A percentile compares a stretch with the other conserved stretches of the same genome.
Conservation (phyloP, 257 asterid genomes). For the Scutellaria galericulata region DNA sequence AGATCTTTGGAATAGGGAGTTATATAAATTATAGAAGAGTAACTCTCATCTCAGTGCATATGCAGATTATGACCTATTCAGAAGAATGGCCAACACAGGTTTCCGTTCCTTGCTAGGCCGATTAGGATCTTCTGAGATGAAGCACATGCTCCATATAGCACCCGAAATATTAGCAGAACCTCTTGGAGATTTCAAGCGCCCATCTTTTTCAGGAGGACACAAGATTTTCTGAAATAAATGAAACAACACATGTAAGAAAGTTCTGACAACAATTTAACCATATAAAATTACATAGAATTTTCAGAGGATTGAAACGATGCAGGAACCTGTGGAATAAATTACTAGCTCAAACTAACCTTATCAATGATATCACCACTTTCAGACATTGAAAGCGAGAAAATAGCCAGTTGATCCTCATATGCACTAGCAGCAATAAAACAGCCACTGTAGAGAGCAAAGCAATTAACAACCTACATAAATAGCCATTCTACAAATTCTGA, state of each 20-base stretch:
- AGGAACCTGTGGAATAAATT: slow-evolving; percentile 14
- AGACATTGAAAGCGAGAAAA: slow-evolving; percentile 71
- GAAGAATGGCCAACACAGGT: slow-evolving; percentile 83
- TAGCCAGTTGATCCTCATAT: slow-evolving; percentile 79
- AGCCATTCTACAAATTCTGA: slow-evolving; percentile 46
- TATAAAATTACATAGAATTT: slow-evolving; percentile 27
- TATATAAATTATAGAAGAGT: slow-evolving; percentile 25
- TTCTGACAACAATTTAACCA: slow-evolving; percentile 20
- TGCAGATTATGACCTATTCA: slow-evolving; percentile 68
- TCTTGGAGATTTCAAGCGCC: slow-evolving; percentile 50
- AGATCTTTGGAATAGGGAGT: slow-evolving; percentile 24
- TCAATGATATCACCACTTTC: slow-evolving; percentile 71
- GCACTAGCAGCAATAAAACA: slow-evolving; percentile 95
- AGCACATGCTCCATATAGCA: slow-evolving; percentile 99
- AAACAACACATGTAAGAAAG: slow-evolving; percentile 34
- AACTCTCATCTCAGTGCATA: slow-evolving; percentile 27
- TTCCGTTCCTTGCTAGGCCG: slow-evolving; percentile 56
- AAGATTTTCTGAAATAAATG: slow-evolving; percentile 57
- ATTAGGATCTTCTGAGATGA: slow-evolving; percentile 66
- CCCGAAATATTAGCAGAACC: slow-evolving; percentile 72
- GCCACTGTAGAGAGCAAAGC: slow-evolving; percentile 77
- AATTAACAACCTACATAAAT: slow-evolving; percentile 49
- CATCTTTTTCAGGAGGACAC: slow-evolving; percentile 75
- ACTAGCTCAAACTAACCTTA: slow-evolving; percentile 56
- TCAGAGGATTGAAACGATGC: slow-evolving; percentile 24